These are phyloP conservation scores for Tolypocladium endophyticum DNA, from an alignment of 2,329 filamentous ascomycete species.

Conservation along the genomic window DNA sequence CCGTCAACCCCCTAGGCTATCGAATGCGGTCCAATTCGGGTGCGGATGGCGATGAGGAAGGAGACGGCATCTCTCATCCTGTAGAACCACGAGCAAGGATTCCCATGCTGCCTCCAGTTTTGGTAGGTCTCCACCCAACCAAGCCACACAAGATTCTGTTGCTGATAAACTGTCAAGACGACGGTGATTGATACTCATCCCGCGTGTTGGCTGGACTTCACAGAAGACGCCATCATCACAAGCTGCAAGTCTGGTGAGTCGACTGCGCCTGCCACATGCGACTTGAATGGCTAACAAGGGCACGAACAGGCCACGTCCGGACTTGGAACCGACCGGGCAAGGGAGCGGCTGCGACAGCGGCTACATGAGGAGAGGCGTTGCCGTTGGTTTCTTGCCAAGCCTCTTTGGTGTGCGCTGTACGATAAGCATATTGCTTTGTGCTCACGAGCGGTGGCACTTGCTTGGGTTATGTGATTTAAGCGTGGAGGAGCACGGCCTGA, in stretches of 20 bases:
- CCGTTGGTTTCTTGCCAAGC: background rate
- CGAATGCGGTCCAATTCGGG: conserved; percentile 64
- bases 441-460: background rate
- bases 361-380: background rate
- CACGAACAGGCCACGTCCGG: conserved; percentile 54
- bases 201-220: conserved; percentile 84
- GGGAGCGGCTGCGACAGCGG: background rate
- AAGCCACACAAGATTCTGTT: background rate
- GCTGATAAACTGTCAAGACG: conserved; percentile 35
- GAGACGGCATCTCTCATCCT: conserved; percentile 57
- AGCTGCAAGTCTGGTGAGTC: conserved; percentile 78
- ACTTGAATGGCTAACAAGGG: conserved; percentile 7
- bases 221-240: conserved; percentile 85
- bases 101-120: conserved; percentile 79
- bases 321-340: conserved; percentile 57
- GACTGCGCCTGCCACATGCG: conserved; percentile 1
- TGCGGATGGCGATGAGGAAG: conserved; percentile 44
- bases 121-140: conserved; percentile 44
- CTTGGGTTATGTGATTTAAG: background rate
- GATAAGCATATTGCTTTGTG: background rate
- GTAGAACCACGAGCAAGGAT: conserved; percentile 79
- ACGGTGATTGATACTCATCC: conserved; percentile 82
- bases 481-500: background rate
- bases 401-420: background rate
- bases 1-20: conserved; percentile 45